Percentiles rank a stretch among this genome's conserved stretches.
Conservation (phyloP, 768 basidiomycete genomes). For the Tylopilus intermedius region DNA sequence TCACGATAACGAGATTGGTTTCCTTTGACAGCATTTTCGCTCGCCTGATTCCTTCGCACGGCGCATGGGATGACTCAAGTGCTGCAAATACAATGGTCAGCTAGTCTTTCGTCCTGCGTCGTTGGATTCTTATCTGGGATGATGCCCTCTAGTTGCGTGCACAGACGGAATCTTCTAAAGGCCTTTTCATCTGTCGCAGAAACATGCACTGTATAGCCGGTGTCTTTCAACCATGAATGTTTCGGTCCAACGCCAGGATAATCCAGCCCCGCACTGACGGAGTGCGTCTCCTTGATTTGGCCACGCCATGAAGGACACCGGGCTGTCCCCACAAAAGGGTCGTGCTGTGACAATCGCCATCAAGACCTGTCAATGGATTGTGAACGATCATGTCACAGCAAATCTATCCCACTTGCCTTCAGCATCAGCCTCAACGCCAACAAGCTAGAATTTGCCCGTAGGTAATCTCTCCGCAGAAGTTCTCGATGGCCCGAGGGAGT, state of each 20-base stretch:
- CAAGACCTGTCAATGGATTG: not conserved
- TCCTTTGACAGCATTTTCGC: not conserved
- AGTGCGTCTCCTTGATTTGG: not conserved
- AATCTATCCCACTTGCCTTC: not conserved
- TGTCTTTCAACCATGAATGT: not conserved
- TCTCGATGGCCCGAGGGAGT: too few species aligned
- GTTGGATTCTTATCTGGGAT: too few species aligned
- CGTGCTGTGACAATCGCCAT: not conserved
- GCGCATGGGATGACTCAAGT: not conserved
- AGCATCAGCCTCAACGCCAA: not conserved
- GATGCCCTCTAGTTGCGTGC: not conserved
- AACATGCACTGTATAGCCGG: not conserved
- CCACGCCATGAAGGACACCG: not conserved
- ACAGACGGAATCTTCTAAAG: not conserved
- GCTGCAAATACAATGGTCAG: not conserved
- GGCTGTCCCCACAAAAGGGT: not conserved
- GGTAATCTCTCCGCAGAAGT: too few species aligned
- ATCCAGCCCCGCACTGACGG: not conserved
- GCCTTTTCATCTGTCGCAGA: not conserved
- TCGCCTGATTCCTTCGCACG: slow-evolving; percentile 1
- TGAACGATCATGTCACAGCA: not conserved
- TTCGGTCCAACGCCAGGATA: not conserved
- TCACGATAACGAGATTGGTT: not conserved
- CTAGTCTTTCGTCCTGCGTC: too few species aligned
- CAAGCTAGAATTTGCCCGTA: too few species aligned